A percentile compares a stretch with the other conserved stretches of the same genome.
Evolutionary conservation across 208 protist genomes (phyloP).

Genomic region (Jaenimonas drosophilae): DNA sequence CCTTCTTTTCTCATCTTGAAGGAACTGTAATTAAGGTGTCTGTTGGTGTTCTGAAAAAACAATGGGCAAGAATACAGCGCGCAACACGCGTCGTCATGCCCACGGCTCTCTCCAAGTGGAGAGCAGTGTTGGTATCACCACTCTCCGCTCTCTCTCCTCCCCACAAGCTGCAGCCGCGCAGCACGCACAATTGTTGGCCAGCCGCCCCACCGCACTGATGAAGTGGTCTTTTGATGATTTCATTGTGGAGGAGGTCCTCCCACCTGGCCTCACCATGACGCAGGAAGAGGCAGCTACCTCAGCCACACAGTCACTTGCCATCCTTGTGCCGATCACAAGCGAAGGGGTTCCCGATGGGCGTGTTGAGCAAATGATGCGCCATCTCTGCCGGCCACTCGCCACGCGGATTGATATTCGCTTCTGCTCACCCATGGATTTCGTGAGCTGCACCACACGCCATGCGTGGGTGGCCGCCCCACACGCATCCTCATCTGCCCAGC

Average conservation of each 20-base stretch:
- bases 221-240: slow-evolving; percentile 87
- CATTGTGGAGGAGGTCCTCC: slow-evolving; percentile 55
- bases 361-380: slow-evolving; percentile 18
- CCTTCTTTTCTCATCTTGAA: no score
- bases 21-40: no score
- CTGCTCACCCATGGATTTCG: slow-evolving; percentile 61
- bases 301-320: background rate
- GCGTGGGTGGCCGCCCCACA: slow-evolving; percentile 28
- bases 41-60: no score
- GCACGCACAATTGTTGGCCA: slow-evolving; percentile 1
- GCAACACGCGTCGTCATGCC: slow-evolving; percentile 37
- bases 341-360: slow-evolving; percentile 55
- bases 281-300: background rate
- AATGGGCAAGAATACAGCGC: slow-evolving; percentile 79
- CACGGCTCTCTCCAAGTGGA: slow-evolving; percentile 53
- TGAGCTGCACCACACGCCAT: slow-evolving; percentile 31
- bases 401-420: slow-evolving; percentile 36
- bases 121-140: slow-evolving; percentile 56
- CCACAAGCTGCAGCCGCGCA: background rate
- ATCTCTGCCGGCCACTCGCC: slow-evolving; percentile 12
- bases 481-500: no score
- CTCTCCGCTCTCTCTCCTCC: slow-evolving; percentile 6
- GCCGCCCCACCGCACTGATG: slow-evolving; percentile 45
- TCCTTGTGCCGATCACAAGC: slow-evolving; percentile 39
- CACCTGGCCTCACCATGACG: slow-evolving; percentile 6